Evolutionary conservation across 768 basidiomycete genomes (phyloP).

Genomic region (Rhizopogon roseolus): DNA sequence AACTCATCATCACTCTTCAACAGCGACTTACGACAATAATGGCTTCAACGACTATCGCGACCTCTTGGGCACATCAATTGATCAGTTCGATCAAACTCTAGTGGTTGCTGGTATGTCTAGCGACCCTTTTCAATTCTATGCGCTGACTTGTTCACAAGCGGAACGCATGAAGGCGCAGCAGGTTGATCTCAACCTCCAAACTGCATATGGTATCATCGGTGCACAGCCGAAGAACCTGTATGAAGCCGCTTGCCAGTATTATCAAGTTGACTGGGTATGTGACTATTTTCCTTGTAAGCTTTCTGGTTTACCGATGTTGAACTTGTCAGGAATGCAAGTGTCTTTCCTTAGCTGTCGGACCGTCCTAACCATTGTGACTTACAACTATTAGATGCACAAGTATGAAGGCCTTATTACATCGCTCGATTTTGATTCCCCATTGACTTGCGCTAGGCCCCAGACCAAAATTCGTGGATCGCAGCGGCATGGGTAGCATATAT

Average conservation of each 20-base stretch:
- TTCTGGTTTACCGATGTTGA: constrained; percentile 1
- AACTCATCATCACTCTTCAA: background rate
- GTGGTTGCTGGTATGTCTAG: constrained; percentile 40
- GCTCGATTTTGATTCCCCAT: constrained; percentile 12
- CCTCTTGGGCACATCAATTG: constrained; percentile 35
- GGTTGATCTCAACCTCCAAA: constrained; percentile 50
- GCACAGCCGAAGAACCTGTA: constrained; percentile 39
- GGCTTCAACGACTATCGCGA: constrained; percentile 46
- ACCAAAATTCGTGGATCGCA: constrained; percentile 60
- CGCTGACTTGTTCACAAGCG: constrained; percentile 27
- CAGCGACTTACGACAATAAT: constrained; percentile 53
- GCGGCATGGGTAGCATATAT: constrained; percentile 46
- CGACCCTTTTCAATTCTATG: background rate
- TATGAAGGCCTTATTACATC: constrained; percentile 4
- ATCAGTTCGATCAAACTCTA: constrained; percentile 37
- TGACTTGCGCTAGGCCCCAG: constrained; percentile 52
- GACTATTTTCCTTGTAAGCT: background rate
- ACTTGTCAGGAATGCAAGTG: constrained; percentile 23
- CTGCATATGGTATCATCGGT: constrained; percentile 50
- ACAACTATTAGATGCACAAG: constrained; percentile 21
- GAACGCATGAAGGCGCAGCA: constrained; percentile 37
- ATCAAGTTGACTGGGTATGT: constrained; percentile 36
- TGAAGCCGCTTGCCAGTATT: constrained; percentile 55
- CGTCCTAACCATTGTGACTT: constrained; percentile 3
- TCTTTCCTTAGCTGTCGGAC: background rate